Evolutionary conservation across 805 yeast genomes (phyloP), one percentile per base, ranked within the genome.

Genomic region (Ogataea zsoltii): DNA sequence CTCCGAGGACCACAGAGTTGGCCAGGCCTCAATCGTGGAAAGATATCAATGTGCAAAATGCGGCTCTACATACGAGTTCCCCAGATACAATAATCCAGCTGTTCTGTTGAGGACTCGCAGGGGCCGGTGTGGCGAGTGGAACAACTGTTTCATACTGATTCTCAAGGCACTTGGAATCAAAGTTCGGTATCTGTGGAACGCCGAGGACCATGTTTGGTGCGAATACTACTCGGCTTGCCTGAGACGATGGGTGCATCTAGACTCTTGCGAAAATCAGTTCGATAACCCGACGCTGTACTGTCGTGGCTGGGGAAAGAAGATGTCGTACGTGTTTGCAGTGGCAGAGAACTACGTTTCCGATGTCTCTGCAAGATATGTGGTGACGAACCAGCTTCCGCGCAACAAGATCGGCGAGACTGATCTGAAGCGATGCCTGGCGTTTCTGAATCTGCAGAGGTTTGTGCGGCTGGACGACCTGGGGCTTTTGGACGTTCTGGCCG

Each of bases 41-140:
- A 58, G 78, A 3, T 89, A 85, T 61, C 59, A 63, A 48, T 91
- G 96, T 61, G 45, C 49, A 1, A 51, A 54, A 2, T 89, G 96
- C 63, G 51, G 61, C 2, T 33, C 44, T 0, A 42, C 46, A 1
- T 69, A 79, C 13, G 69, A 88, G 38, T 92, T 89, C 52, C 90
- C 96, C 0, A 71, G 98, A 30, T 85, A 86, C 58, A 84, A 86
- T 59, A 77, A 81, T 50, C 85, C 92, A 0, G 67, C 66, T 1
- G 78, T 75, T 48, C 66, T 92, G 18, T 64, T 92, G 13, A 69
- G 77, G 23, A 76, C 84, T 0, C 68, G 88, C 34, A 60, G 61
- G 28, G 98, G 98, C 0, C 72, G 98, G 38, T 92, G 98, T 66
- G 98, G 98, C 1, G 98, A 92, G 63, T 92, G 96, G 96, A 92